Percentiles rank a stretch among this genome's conserved stretches.
These are phyloP conservation scores for Prunus kanzakura DNA, from an alignment of 306 rosid species.

Conservation along the genomic window DNA sequence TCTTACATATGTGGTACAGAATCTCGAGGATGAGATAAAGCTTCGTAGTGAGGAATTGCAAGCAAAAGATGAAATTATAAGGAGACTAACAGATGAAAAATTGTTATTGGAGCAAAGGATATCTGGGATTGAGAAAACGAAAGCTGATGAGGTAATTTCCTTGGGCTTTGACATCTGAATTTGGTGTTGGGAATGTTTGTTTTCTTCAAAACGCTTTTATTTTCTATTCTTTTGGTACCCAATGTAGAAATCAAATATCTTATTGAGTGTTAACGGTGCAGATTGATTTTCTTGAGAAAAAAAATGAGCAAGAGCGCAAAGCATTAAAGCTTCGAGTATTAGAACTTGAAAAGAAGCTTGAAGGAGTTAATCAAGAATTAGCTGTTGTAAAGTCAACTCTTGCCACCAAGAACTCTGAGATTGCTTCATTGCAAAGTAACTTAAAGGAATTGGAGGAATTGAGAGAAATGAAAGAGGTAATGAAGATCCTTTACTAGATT, in stretches of 20 bases:
- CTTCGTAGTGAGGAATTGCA: constrained; percentile 51
- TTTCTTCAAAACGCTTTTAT: not conserved
- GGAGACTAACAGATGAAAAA: constrained; percentile 59
- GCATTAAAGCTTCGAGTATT: constrained; percentile 43
- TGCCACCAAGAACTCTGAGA: constrained; percentile 57
- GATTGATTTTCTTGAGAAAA: constrained; percentile 50
- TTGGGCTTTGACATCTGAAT: constrained; percentile 7
- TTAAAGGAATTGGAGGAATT: constrained; percentile 82
- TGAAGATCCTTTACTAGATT: constrained; percentile 1
- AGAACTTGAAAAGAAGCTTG: constrained; percentile 68
- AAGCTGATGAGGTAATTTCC: constrained; percentile 58
- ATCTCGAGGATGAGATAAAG: constrained; percentile 73
- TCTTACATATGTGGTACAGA: constrained; percentile 41
- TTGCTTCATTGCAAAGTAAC: constrained; percentile 55
- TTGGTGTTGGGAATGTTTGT: not conserved
- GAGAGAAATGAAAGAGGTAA: constrained; percentile 97
- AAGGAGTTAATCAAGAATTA: constrained; percentile 48
- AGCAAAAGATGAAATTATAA: constrained; percentile 60
- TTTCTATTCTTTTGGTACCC: not conserved
- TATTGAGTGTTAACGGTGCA: constrained; percentile 43
- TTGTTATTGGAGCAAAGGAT: constrained; percentile 52
- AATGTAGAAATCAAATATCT: not conserved
- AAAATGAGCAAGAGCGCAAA: constrained; percentile 60
- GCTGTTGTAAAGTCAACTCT: constrained; percentile 56
- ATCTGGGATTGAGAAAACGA: constrained; percentile 54